Base-by-base conservation (phyloP, 176 grass and related monocot genomes). In the Aegilops umbellulata region DNA sequence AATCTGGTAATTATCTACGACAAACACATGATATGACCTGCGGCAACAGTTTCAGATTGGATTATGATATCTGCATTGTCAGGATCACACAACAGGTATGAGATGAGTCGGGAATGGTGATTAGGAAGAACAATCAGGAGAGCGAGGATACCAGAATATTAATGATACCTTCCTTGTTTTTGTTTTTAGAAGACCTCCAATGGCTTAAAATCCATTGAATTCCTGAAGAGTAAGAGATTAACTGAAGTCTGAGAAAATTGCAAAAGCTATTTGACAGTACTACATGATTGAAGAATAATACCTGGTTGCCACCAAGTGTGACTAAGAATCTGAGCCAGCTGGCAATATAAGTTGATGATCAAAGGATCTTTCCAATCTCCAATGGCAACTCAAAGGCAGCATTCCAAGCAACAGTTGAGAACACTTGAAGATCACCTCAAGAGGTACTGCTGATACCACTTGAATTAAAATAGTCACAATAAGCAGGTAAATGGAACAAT, bases 221-320 rank as follows among this genome's bases (percentile, higher is more conserved):
- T 74, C 26, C 68, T 87, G 82, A 84, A 60, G 35, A 60, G 57
- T 7, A 76, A 46, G 25, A 68, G 29, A 81, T 76, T 61, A 77
- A 34, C 49, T 39, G 8, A 67, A 83, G 19, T 15, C 35, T 24
- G 25, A 38, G 27, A 71, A 63, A 71, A 62, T 64, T 42, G 70
- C 51, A 80, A 78, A 36, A 24, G 20, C 14, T 38, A 20, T 63
- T 65, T 51, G 20, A 35, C 60, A 70, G 68, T 65, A 84, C 23
- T 26, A 70, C 16, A 67, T 84, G 53, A 69, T 77, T 77, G 30
- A 69, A 87, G 4, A 58, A 39, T 30, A 32, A 77, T 91, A 91
- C 82, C 77, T 91, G 82, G 14, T 27, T 82, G 25, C 30, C 77
- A 91, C 53, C 30, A 65, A 30, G 15, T 79, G 41, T 79, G n/a